A percentile compares a stretch with the other conserved stretches of the same genome.
These are phyloP conservation scores for Mortierella sp. DNA, from an alignment of 371 early-diverging fungal species.

Conservation along the genomic window DNA sequence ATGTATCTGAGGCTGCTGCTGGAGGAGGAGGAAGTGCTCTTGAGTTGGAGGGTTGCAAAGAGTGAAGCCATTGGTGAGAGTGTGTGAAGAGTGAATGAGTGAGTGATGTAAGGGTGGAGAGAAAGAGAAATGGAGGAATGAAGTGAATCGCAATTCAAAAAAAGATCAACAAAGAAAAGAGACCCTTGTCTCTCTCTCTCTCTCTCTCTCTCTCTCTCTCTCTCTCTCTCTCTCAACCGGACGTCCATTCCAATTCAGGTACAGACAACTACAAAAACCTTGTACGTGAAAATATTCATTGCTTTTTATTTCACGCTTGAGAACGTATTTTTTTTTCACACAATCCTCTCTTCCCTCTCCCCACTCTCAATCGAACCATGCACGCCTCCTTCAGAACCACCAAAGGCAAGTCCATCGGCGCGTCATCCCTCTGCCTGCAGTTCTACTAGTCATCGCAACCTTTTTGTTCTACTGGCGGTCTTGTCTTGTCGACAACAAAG, in stretches of 20 bases:
- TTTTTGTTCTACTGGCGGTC: too few relatives aligned
- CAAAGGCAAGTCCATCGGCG: constrained; percentile 35
- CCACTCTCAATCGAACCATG: constrained; percentile 30
- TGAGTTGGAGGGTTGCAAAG: background rate
- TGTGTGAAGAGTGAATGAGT: too few relatives aligned
- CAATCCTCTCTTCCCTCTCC: background rate
- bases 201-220: too few relatives aligned
- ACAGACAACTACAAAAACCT: background rate
- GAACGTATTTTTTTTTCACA: background rate
- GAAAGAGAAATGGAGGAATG: background rate
- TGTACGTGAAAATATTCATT: background rate
- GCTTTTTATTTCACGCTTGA: constrained; percentile 1
- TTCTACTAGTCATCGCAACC: too few relatives aligned
- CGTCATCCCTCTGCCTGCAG: background rate
- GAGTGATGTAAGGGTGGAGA: background rate
- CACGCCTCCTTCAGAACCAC: constrained; percentile 45
- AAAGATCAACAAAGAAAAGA: background rate
- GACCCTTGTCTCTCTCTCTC: too few relatives aligned
- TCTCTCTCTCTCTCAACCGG: too few relatives aligned
- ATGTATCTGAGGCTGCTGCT: too few relatives aligned
- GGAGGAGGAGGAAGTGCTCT: background rate
- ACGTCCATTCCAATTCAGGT: background rate
- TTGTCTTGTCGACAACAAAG: background rate
- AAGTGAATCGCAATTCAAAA: background rate
- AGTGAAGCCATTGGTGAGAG: constrained; percentile 7